A percentile compares a stretch with the other conserved stretches of the same genome.
phyloP scores from a whole-genome alignment of 2,329 filamentous ascomycete genomes.

The Amylocarpus encephaloides region DNA sequence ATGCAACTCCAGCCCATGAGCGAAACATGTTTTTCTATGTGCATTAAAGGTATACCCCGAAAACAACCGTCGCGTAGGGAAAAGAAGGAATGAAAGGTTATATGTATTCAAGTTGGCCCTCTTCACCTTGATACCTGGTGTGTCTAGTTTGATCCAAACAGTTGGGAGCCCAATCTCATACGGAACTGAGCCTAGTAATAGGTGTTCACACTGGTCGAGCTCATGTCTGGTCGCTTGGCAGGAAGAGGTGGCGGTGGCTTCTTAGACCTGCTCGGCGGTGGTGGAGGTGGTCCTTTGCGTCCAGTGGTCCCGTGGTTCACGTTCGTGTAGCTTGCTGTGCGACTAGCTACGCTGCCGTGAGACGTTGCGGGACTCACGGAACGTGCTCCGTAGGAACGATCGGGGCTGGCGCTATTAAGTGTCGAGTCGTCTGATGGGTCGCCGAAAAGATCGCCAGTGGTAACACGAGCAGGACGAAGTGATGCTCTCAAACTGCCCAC shows the following conservation, averaged over 20 bases:
- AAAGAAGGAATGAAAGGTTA: too few relatives aligned
- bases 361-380: slow-evolving; percentile 49
- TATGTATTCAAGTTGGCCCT: too few relatives aligned
- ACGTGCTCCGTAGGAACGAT: slow-evolving; percentile 41
- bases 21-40: too few relatives aligned
- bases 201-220: slow-evolving; percentile 18
- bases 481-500: slow-evolving; percentile 34
- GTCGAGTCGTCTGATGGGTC: slow-evolving; percentile 45
- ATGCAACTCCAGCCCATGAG: too few relatives aligned
- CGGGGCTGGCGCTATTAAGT: slow-evolving; percentile 43
- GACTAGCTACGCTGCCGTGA: slow-evolving; percentile 43
- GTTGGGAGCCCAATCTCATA: too few relatives aligned
- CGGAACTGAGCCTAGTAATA: slow-evolving; percentile 9
- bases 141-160: too few relatives aligned
- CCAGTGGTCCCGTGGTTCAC: slow-evolving; percentile 28
- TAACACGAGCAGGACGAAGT: slow-evolving; percentile 29
- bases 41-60: too few relatives aligned
- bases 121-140: too few relatives aligned
- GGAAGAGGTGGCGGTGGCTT: slow-evolving; percentile 61
- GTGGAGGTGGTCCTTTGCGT: slow-evolving; percentile 54
- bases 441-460: slow-evolving; percentile 39
- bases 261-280: slow-evolving; percentile 55
- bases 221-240: slow-evolving; percentile 46
- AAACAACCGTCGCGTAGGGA: too few relatives aligned
- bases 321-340: slow-evolving; percentile 44